phyloP scores from a whole-genome alignment of 2,329 filamentous ascomycete genomes.

The Microdochium trichocladiopsis region DNA sequence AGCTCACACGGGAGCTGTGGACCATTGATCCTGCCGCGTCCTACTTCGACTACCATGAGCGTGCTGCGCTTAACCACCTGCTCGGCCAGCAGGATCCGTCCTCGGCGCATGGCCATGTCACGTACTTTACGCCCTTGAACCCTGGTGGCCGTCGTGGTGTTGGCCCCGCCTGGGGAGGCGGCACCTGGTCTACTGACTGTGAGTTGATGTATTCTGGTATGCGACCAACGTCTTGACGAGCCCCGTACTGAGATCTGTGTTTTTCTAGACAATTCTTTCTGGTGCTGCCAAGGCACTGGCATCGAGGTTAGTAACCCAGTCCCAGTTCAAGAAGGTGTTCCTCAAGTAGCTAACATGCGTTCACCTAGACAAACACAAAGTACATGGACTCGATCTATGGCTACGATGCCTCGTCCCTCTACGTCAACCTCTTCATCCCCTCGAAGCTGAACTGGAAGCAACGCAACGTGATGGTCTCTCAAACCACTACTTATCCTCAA shows the following conservation, averaged over 20 bases:
- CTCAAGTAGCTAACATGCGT: too few relatives aligned
- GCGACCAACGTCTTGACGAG: too few relatives aligned
- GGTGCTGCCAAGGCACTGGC: conserved; percentile 46
- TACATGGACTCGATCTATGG: conserved; percentile 46
- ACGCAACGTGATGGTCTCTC: conserved; percentile 28
- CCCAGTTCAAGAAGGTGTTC: too few relatives aligned
- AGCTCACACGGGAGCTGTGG: conserved; percentile 45
- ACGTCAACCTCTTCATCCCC: conserved; percentile 41
- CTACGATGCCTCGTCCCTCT: conserved; percentile 30
- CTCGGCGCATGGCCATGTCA: conserved; percentile 38
- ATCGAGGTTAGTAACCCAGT: conserved; percentile 22
- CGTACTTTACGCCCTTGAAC: conserved; percentile 44
- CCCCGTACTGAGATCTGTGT: too few relatives aligned
- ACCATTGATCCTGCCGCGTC: conserved; percentile 29
- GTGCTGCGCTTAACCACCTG: conserved; percentile 40
- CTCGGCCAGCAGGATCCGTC: conserved; percentile 39
- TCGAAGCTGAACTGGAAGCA: conserved; percentile 36
- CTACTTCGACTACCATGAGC: conserved; percentile 49
- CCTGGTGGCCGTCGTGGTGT: conserved; percentile 38
- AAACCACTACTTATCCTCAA: conserved; percentile 33
- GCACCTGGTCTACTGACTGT: conserved; percentile 45
- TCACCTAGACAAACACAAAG: conserved; percentile 39
- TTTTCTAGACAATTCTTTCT: conserved; percentile 33
- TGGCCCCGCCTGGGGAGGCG: conserved; percentile 45
- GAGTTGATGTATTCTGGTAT: neutral